Base-by-base conservation (phyloP, 1,284 basidiomycete species). In the Fomitopsis pinicola region DNA sequence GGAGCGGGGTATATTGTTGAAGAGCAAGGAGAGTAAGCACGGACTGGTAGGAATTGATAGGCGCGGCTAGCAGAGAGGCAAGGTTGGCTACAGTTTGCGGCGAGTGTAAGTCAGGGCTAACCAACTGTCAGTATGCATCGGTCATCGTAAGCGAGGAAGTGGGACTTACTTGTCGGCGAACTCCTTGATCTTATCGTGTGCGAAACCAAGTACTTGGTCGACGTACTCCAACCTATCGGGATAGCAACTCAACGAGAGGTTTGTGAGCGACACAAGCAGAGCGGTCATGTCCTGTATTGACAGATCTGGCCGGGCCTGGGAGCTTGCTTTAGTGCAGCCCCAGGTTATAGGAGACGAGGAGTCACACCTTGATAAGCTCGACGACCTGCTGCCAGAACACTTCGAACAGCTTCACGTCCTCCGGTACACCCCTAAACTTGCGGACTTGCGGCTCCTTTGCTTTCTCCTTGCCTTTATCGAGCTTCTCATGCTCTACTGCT, bases 311-410 rank as follows among this genome's bases (percentile, higher is more conserved):
- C 95, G 90, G 60, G 95, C 94, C 94, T 96, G 67, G 26, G 61
- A 17, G 53, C 55, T 53, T 42, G 15, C 19, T 52, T 35, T 28
- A 50, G 5, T 33, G 15, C 28, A 17, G 56, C 28, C 9, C 12
- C 26, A 19, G 19, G 55, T 12, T 45, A 60, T n/a, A 60, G 38
- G 61, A 59, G 42, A 30, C 55, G 58, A 5, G 30, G 45, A 5
- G 30, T 70, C 77, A 26, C 60, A 92, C 94, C 84, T 95, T 95
- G 80, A 98, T 95, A 40, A 98, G 84, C 72, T 96, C 91, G 8
- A 97, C 95, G n/a, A 98, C 92, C 74, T 98, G 96, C 66, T 93
- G 89, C 96, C 95, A 98, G 75, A 98, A 98, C 12, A 98, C 94
- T 73, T 98, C 96, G 66, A 98, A 98, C 58, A 98, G 75, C 69